Evolutionary conservation across 305 asterid species (phyloP).

Genomic region (Fraxinus sp.): DNA sequence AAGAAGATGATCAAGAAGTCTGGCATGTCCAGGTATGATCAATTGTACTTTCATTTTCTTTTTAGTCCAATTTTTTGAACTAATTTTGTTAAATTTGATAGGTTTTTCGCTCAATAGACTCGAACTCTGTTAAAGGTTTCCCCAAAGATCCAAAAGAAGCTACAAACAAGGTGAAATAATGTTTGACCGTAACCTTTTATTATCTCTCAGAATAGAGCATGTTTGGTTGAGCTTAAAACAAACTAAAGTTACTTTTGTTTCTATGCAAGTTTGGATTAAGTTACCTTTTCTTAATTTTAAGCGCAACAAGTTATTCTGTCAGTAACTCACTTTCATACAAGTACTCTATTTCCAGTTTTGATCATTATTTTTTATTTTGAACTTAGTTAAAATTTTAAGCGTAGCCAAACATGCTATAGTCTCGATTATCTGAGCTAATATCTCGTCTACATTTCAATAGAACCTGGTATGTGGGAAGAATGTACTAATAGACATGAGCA

Average conservation of each 20-base stretch:
- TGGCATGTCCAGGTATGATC: conserved; percentile 80
- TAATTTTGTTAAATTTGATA: conserved; percentile 24
- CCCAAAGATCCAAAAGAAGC: conserved; percentile 70
- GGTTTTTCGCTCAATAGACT: conserved; percentile 81
- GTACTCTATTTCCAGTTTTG: neutral
- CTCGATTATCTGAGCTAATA: neutral
- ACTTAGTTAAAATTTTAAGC: neutral
- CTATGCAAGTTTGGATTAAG: neutral
- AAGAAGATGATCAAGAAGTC: conserved; percentile 50
- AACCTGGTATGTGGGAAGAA: conserved; percentile 80
- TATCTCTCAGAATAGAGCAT: neutral
- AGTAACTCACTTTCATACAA: neutral
- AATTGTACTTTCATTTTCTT: conserved; percentile 3
- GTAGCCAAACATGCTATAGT: neutral
- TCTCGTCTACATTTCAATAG: conserved; percentile 40
- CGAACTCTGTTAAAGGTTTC: conserved; percentile 68
- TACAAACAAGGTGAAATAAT: conserved; percentile 42
- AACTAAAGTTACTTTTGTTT: neutral
- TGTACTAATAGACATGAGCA: conserved; percentile 85
- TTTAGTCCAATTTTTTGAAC: conserved; percentile 16
- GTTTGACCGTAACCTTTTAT: neutral
- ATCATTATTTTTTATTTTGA: neutral
- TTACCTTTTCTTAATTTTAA: neutral
- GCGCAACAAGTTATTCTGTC: neutral
- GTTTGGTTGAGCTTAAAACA: neutral